Evolutionary conservation across 2,329 filamentous ascomycete species (phyloP).

Genomic region (Blumeria hordei): DNA sequence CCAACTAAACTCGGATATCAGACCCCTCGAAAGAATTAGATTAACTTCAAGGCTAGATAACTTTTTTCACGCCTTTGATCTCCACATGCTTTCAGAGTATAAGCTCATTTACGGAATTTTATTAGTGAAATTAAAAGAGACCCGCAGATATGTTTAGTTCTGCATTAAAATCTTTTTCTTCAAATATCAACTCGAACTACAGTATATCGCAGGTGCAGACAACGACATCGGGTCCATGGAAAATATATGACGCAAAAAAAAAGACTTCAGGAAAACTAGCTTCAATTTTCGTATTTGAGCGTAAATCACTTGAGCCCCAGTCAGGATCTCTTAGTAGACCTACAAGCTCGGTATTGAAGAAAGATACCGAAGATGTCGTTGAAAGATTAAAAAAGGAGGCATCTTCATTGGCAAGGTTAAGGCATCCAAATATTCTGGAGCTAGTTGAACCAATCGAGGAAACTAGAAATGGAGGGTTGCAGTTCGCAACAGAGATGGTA

Average conservation of each 20-base stretch:
- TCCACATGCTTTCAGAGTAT: background rate
- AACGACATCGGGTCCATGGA: conserved; percentile 81
- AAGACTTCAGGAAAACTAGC: conserved; percentile 76
- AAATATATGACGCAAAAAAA: conserved; percentile 92
- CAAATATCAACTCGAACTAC: conserved; percentile 84
- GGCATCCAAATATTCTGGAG: conserved; percentile 81
- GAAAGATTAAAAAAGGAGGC: conserved; percentile 84
- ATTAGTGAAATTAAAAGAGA: background rate
- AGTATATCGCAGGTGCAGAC: conserved; percentile 50
- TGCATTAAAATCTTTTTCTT: conserved; percentile 79
- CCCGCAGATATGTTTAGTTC: conserved; percentile 21
- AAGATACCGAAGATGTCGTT: conserved; percentile 67
- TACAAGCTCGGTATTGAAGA: conserved; percentile 47
- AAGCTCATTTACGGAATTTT: background rate
- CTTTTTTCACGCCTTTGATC: no score
- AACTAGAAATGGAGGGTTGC: conserved; percentile 67
- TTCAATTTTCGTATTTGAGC: conserved; percentile 87
- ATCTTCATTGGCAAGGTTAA: conserved; percentile 60
- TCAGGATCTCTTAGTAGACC: conserved; percentile 35
- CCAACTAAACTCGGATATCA: no score
- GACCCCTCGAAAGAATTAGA: no score
- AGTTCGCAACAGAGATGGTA: conserved; percentile 86
- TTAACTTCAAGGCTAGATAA: no score
- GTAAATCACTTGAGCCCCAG: conserved; percentile 55
- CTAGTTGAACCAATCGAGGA: conserved; percentile 90